Base-by-base conservation (phyloP, 2,329 filamentous ascomycete genomes). In the Calonectria naviculata region DNA sequence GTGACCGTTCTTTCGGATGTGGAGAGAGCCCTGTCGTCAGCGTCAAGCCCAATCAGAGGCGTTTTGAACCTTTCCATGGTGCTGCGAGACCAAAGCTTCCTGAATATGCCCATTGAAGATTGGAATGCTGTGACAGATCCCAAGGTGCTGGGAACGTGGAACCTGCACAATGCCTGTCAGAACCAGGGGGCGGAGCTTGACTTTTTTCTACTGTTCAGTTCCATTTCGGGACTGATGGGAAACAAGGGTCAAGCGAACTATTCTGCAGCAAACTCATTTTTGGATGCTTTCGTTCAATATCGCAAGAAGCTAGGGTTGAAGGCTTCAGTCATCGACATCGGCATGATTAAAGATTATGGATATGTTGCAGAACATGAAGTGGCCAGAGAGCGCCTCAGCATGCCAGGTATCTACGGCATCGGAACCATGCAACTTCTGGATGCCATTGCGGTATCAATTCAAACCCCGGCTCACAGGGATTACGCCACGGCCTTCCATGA, bases 191-290 rank as follows among this genome's bases (percentile, higher is more conserved):
- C 72, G 5, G 46, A 60, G 0, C 64, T 85, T 0, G 83, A 85
- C 68, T 84, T 87, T 75, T 86, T 84, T 70, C 49, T 70, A 28
- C 28, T 75, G 4, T 68, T 70, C 1, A 72, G 73, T 2, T 74
- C 73, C 6, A 31, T 15, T 0, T 69, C 60, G 1, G 66, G 66
- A 0, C 19, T 73, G 2, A 63, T 44, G 0, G 74, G 71, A 3
- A 68, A 72, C 5, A 47, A 61, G 6, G 74, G 72, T 0, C 71
- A 76, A 26, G 63, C 46, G 0, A 76, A 67, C 21, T 76, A 76
- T 46, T 64, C 67, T 1, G 28, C 67, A 1, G 71, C 62, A 2
- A 72, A 68, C 26, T 68, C 42, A 1, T 76, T 74, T 9, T 38
- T 38, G 7, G 73, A 74, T 2, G 54, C 74, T 0, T 75, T 76